Evolutionary conservation across 106 monocot genomes (phyloP).

Genomic region (Platanthera zijinensis): DNA sequence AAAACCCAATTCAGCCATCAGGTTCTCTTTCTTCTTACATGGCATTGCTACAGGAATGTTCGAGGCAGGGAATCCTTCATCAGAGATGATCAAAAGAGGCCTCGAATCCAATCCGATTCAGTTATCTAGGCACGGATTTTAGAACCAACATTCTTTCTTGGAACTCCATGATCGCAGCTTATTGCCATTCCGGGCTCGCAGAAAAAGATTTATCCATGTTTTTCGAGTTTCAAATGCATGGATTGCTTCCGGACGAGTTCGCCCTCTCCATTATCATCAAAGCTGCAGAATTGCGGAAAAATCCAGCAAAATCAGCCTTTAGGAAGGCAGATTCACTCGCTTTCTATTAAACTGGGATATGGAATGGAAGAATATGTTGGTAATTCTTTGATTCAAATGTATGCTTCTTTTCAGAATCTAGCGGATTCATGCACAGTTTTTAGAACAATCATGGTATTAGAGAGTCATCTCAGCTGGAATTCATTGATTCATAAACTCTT

Average conservation of each 20-base stretch:
- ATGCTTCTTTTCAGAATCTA: conserved; percentile 15
- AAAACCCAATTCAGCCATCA: not conserved
- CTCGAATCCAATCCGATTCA: conserved; percentile 3
- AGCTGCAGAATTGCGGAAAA: not conserved
- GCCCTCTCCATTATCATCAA: conserved; percentile 15
- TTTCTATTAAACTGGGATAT: conserved; percentile 19
- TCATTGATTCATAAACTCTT: conserved; percentile 23
- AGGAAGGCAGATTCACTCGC: conserved; percentile 19
- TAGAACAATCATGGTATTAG: not conserved
- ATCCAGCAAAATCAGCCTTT: conserved; percentile 6
- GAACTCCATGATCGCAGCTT: conserved; percentile 20
- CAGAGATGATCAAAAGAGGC: conserved; percentile 20
- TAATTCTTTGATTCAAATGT: conserved; percentile 30
- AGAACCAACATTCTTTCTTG: conserved; percentile 13
- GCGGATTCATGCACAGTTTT: conserved; percentile 13
- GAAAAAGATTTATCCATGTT: conserved; percentile 19
- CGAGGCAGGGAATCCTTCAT: conserved; percentile 4
- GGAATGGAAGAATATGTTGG: conserved; percentile 24
- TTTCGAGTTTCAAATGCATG: conserved; percentile 8
- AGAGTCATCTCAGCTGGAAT: conserved; percentile 12
- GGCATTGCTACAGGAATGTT: conserved; percentile 12
- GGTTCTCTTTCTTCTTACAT: conserved; percentile 5
- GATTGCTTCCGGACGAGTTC: conserved; percentile 18
- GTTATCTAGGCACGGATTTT: not conserved
- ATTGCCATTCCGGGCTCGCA: conserved; percentile 1